These are phyloP conservation scores for Aspergillus hancockii DNA, from an alignment of 495 filamentous ascomycete genomes.

Conservation along the genomic window DNA sequence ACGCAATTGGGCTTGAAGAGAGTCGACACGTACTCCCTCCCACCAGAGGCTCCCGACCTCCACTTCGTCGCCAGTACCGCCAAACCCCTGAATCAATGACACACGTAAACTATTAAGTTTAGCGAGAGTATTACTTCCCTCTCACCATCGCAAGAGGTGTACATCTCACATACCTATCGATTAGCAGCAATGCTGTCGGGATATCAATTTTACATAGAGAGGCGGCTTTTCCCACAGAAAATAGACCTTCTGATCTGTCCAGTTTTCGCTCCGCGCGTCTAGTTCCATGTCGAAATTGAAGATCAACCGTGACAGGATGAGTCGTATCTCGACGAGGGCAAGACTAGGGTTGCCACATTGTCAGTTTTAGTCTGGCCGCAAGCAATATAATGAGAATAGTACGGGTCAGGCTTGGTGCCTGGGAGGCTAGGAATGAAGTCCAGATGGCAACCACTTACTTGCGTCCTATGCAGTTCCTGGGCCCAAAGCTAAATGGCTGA, in stretches of 20 bases:
- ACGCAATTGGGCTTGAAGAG: too few relatives aligned
- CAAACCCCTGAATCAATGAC: too few relatives aligned
- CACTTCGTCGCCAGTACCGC: too few relatives aligned
- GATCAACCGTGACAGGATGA: not conserved
- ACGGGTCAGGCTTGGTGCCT: not conserved
- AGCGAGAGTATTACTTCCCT: too few relatives aligned
- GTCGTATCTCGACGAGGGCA: not conserved
- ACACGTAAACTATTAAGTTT: too few relatives aligned
- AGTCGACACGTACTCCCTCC: too few relatives aligned
- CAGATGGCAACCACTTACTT: not conserved
- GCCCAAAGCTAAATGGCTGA: not conserved
- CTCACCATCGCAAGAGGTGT: too few relatives aligned
- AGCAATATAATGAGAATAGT: not conserved
- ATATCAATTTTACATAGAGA: not conserved
- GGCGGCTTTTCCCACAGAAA: not conserved
- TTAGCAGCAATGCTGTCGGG: too few relatives aligned
- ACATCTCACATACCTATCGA: too few relatives aligned
- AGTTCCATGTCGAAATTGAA: not conserved
- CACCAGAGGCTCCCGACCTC: too few relatives aligned
- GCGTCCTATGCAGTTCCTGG: not conserved
- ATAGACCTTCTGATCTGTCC: not conserved
- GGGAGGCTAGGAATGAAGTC: not conserved
- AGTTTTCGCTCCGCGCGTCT: not conserved
- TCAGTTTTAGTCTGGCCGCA: too few relatives aligned
- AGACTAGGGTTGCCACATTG: not conserved